phyloP scores from a whole-genome alignment of 2,329 filamentous ascomycete genomes.

The Leptoxyphium fumago region DNA sequence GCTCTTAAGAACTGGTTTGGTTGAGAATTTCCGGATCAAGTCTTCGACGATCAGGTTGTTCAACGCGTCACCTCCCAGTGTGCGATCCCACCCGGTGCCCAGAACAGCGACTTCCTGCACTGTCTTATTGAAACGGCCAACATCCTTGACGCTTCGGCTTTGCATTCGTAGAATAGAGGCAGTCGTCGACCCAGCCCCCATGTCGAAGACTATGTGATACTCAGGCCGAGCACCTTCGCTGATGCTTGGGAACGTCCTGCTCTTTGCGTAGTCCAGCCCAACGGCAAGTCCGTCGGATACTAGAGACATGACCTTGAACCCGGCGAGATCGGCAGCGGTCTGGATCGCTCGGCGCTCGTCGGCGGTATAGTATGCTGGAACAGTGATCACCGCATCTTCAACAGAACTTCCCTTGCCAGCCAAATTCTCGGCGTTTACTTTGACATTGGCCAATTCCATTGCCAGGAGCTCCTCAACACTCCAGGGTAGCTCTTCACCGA shows the following conservation, averaged over 20 bases:
- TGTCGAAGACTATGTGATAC: slow-evolving; percentile 87
- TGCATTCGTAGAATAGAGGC: slow-evolving; percentile 85
- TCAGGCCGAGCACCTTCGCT: slow-evolving; percentile 76
- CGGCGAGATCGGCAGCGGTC: slow-evolving; percentile 73
- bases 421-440: slow-evolving; percentile 70
- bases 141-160: slow-evolving; percentile 73
- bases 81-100: slow-evolving; percentile 76
- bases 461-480: slow-evolving; percentile 86
- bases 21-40: slow-evolving; percentile 67
- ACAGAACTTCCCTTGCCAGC: slow-evolving; percentile 63
- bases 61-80: slow-evolving; percentile 76
- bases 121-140: slow-evolving; percentile 90
- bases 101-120: slow-evolving; percentile 87
- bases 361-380: slow-evolving; percentile 77
- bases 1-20: slow-evolving; percentile 48
- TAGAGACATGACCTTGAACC: slow-evolving; percentile 69
- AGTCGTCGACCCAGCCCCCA: slow-evolving; percentile 90
- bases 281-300: slow-evolving; percentile 86
- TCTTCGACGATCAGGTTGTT: slow-evolving; percentile 82
- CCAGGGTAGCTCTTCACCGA: slow-evolving; percentile 47
- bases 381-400: slow-evolving; percentile 72
- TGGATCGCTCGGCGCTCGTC: slow-evolving; percentile 82
- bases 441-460: slow-evolving; percentile 89
- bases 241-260: slow-evolving; percentile 72
- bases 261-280: slow-evolving; percentile 87